Evolutionary conservation across 192 early-diverging fungal genomes (phyloP), one percentile per base, ranked within the genome.

Genomic region (Coemansia umbellata): DNA sequence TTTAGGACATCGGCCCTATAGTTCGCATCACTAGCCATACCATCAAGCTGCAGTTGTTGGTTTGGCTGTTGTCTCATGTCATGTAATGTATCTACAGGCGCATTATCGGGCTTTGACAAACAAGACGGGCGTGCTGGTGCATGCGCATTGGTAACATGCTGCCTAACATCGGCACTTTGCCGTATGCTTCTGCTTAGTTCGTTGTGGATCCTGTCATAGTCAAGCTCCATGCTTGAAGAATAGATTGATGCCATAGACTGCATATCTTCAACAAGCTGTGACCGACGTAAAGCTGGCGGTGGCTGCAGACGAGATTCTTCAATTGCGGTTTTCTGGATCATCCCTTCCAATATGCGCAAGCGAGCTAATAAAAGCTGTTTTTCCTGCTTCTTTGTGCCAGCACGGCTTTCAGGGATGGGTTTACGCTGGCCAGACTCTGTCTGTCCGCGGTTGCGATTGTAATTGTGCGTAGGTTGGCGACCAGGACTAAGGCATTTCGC

Each of bases 291-390:
- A n/a, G 31, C 52, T 0, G 65, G 52, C 7, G 65, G 60, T 14
- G 72, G 72, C 56, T 64, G 65, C 36, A 67, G 42, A 3, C 72
- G 72, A 10, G 72, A 59, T 24, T 68, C 65, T 23, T 64, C 65
- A 1, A 75, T 67, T n/a, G 60, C 53, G 3, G 55, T 17, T 43
- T 57, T 63, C 30, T 75, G 72, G 15, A 75, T 60, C 53, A 75
- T 67, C n/a, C 44, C 40, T 37, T 75, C 72, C 11, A 68, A 50
- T 31, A 75, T 60, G 22, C 72, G 72, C 47, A 68, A 39, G 1
- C 57, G 60, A 21, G 65, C 56, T 43, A 75, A 41, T 23, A 64
- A 22, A 47, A 64, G 47, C 14, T 36, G 50, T 47, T 67, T 67
- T 31, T 66, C 71, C 11, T 59, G 49, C 14, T 23, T 39, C 31